These are phyloP conservation scores for Delonix regia DNA, from an alignment of 306 rosid genomes.

Conservation along the genomic window DNA sequence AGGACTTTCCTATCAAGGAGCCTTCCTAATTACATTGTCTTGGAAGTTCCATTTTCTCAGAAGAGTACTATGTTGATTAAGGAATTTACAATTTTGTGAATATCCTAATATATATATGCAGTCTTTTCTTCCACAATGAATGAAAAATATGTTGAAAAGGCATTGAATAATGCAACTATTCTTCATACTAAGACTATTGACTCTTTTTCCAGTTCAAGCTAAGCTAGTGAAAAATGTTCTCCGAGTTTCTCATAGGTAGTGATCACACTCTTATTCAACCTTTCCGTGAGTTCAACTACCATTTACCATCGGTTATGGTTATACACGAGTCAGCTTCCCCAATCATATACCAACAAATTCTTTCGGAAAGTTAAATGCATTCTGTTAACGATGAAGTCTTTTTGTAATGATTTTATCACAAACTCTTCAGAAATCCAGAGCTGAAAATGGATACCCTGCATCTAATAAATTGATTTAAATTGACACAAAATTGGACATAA, in stretches of 20 bases:
- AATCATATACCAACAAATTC: constrained; percentile 11
- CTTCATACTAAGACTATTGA: constrained; percentile 14
- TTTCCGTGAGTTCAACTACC: constrained; percentile 5
- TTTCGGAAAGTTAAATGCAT: too few species aligned
- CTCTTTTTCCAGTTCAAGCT: background rate
- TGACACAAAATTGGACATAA: background rate
- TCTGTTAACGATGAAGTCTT: too few species aligned
- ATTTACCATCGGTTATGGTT: background rate
- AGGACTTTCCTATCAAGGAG: background rate
- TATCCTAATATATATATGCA: background rate
- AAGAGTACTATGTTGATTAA: background rate
- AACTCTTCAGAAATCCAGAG: background rate
- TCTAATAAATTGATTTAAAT: background rate
- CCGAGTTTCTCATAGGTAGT: constrained; percentile 28
- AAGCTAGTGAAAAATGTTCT: background rate
- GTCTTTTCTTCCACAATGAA: constrained; percentile 12
- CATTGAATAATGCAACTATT: constrained; percentile 10
- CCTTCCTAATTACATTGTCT: background rate
- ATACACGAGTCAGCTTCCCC: background rate
- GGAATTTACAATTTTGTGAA: background rate
- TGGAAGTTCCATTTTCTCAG: constrained; percentile 4
- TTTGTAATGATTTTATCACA: background rate
- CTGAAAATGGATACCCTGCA: background rate
- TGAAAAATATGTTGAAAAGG: constrained; percentile 2
- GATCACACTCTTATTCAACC: constrained; percentile 4